These are phyloP conservation scores for Pythium biforme DNA, from an alignment of 352 stramenopile species.

Conservation along the genomic window DNA sequence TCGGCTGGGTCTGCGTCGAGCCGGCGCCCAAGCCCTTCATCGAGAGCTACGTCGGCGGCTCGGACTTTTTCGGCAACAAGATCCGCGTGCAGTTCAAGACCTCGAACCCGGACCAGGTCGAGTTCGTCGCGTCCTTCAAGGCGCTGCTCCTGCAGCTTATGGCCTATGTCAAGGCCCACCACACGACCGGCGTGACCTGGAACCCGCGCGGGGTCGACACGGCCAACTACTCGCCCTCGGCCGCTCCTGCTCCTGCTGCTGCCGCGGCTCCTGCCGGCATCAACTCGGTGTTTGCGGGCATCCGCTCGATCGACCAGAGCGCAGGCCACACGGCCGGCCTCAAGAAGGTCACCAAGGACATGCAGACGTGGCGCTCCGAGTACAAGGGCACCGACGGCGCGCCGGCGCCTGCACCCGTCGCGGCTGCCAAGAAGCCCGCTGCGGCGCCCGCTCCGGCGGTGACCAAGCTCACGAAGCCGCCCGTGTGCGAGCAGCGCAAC, in stretches of 20 bases:
- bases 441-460: conserved; percentile 28
- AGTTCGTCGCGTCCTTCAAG: conserved; percentile 95
- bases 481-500: conserved; percentile 86
- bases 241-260: conserved; percentile 32
- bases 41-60: conserved; percentile 93
- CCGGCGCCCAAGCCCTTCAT: conserved; percentile 93
- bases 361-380: conserved; percentile 97
- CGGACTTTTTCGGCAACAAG: conserved; percentile 98
- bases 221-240: conserved; percentile 36
- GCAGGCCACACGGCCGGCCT: conserved; percentile 91
- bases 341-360: conserved; percentile 95
- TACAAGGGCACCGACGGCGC: conserved; percentile 71
- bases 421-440: conserved; percentile 20
- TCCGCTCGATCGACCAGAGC: conserved; percentile 88
- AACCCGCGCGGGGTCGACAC: conserved; percentile 86
- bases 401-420: conserved; percentile 17
- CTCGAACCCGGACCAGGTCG: conserved; percentile 87
- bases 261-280: conserved; percentile 52
- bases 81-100: conserved; percentile 97
- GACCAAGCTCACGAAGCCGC: conserved; percentile 46
- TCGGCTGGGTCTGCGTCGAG: conserved; percentile 80
- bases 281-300: conserved; percentile 87
- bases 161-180: conserved; percentile 94
- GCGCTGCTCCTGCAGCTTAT: conserved; percentile 89
- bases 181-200: conserved; percentile 94